Conservation (phyloP, 306 rosid species). For the Cicer arietinum region DNA sequence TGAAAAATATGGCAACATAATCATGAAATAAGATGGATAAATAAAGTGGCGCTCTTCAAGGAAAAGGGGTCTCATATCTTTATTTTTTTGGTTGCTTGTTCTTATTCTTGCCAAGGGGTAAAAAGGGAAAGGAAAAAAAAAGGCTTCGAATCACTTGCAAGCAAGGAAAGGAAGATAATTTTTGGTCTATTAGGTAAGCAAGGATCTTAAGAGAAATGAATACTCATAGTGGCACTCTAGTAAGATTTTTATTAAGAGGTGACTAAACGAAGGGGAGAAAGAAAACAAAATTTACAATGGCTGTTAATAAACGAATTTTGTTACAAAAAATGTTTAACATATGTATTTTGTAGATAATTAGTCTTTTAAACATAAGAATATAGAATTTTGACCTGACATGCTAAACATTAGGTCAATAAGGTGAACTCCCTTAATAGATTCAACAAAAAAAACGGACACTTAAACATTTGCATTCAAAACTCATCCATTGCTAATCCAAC, state of each 20-base stretch:
- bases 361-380: no score
- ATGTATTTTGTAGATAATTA: no score
- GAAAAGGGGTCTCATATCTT: constrained; percentile 46
- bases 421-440: neutral
- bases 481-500: constrained; percentile 1
- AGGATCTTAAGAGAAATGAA: constrained; percentile 19
- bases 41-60: constrained; percentile 52
- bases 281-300: no score
- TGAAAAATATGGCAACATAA: constrained; percentile 40
- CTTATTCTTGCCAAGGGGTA: constrained; percentile 27
- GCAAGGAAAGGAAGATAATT: constrained; percentile 42
- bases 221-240: neutral
- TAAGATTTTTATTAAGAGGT: constrained; percentile 26
- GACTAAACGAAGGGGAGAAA: no score
- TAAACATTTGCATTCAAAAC: constrained; percentile 7
- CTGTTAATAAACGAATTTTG: no score
- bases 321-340: no score
- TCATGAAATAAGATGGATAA: constrained; percentile 58
- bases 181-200: constrained; percentile 26
- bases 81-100: constrained; percentile 32
- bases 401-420: no score
- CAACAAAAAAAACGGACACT: neutral
- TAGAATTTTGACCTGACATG: no score
- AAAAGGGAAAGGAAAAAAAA: constrained; percentile 18
- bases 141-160: constrained; percentile 46